Conservation (phyloP, 2,329 filamentous ascomycete genomes). For the Cryphonectria naterciae region DNA sequence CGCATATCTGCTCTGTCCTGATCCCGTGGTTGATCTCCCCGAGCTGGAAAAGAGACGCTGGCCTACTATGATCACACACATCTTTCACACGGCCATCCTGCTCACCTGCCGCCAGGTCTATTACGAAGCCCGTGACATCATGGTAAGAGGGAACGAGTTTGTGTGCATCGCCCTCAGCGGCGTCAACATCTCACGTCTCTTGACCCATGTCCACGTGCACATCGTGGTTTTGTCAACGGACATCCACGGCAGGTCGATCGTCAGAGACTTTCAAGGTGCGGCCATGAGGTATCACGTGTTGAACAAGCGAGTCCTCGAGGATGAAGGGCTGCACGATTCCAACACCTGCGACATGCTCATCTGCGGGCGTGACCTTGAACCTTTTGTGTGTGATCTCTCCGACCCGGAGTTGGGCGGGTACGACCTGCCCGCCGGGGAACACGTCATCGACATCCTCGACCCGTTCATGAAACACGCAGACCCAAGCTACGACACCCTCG, state of each 20-base stretch:
- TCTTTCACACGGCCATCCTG: conserved; percentile 15
- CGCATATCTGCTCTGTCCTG: conserved; percentile 17
- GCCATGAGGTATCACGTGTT: conserved; percentile 15
- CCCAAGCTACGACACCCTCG: conserved; percentile 7
- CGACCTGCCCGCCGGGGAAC: neutral
- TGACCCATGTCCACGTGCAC: neutral
- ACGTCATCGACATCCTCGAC: conserved; percentile 14
- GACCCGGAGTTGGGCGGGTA: neutral
- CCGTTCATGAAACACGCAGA: neutral
- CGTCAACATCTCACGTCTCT: neutral
- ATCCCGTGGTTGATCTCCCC: neutral
- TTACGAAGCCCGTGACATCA: conserved; percentile 15
- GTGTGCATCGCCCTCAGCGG: conserved; percentile 13
- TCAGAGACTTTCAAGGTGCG: conserved; percentile 13
- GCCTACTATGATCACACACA: neutral
- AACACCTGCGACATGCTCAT: conserved; percentile 10
- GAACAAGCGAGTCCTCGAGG: neutral
- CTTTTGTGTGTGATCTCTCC: conserved; percentile 10
- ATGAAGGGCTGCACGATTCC: neutral
- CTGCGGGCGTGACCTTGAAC: conserved; percentile 16
- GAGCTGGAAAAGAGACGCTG: neutral
- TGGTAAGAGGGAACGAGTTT: conserved; percentile 20
- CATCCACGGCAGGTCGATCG: neutral
- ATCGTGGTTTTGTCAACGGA: neutral
- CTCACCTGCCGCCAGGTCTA: conserved; percentile 20